A percentile compares a stretch with the other conserved stretches of the same genome.
Conservation (phyloP, 2,329 filamentous ascomycete genomes). For the Blastomyces emzantsi region DNA sequence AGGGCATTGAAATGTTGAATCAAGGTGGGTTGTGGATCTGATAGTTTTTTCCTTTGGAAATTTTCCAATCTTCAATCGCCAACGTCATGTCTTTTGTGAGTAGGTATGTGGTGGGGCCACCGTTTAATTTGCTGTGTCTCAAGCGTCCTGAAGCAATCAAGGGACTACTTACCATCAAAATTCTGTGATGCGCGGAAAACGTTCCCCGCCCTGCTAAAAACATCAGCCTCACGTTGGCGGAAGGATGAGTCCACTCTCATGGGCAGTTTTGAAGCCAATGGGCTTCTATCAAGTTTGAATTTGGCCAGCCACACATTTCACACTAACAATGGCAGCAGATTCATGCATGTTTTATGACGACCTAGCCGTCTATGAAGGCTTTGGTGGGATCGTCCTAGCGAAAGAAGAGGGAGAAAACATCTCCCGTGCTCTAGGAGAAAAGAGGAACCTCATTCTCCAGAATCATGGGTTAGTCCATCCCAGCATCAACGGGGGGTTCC, state of each 20-base stretch:
- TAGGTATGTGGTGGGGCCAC: neutral
- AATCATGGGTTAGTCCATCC: conserved; percentile 50
- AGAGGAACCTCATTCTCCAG: conserved; percentile 51
- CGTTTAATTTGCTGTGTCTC: neutral
- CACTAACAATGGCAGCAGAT: conserved; percentile 17
- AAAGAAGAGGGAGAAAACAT: conserved; percentile 56
- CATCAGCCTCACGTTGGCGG: neutral
- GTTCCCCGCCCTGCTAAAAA: neutral
- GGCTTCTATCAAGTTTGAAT: neutral
- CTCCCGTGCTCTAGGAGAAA: conserved; percentile 54
- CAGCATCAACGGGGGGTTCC: neutral
- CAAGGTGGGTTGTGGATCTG: conserved; percentile 22
- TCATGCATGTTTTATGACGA: conserved; percentile 56
- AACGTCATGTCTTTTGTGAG: neutral
- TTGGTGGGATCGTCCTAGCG: conserved; percentile 54
- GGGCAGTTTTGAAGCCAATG: neutral
- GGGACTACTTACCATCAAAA: no score
- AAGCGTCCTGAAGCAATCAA: neutral
- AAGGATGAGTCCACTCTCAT: neutral
- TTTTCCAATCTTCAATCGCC: neutral
- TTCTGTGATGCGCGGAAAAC: neutral
- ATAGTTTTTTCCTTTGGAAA: neutral
- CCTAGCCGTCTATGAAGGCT: conserved; percentile 56
- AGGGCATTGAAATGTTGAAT: conserved; percentile 36
- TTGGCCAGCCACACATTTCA: neutral